A percentile compares a stretch with the other conserved stretches of the same genome.
phyloP scores from a whole-genome alignment of 139 green algal species.

The Yamagishiella unicocca region DNA sequence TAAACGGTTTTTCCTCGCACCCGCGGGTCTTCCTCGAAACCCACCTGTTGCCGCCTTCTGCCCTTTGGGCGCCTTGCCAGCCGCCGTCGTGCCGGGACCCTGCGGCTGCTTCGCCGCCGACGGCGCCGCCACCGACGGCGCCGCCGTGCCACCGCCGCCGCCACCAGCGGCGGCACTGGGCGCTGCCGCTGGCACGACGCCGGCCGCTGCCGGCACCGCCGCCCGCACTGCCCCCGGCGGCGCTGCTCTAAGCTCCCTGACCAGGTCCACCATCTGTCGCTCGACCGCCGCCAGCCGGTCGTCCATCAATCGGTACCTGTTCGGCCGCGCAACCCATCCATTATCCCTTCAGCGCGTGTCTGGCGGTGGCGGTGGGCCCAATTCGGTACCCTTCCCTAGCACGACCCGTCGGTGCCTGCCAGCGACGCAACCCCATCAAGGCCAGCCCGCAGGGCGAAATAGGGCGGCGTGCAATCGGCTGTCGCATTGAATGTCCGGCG shows the following conservation, averaged over 20 bases:
- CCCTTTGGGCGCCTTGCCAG: neutral
- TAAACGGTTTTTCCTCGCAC: too few species aligned
- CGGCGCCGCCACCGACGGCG: neutral
- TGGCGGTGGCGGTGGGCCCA: neutral
- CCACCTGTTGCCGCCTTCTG: slow-evolving; percentile 30
- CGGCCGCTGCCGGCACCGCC: neutral
- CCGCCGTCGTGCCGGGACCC: neutral
- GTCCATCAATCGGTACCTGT: slow-evolving; percentile 49
- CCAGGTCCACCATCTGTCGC: slow-evolving; percentile 21
- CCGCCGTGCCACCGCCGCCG: neutral
- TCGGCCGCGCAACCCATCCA: neutral
- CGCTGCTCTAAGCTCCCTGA: slow-evolving; percentile 9
- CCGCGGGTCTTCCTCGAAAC: too few species aligned
- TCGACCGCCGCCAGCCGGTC: slow-evolving; percentile 36
- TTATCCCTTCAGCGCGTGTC: neutral
- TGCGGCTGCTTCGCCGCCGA: neutral
- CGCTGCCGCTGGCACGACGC: neutral
- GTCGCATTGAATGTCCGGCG: too few species aligned
- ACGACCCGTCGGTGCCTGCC: too few species aligned
- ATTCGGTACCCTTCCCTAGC: too few species aligned
- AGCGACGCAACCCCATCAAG: too few species aligned
- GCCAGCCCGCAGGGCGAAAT: too few species aligned
- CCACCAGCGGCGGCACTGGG: neutral
- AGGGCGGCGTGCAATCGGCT: too few species aligned
- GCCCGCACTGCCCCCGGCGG: neutral